Percentiles rank a stretch among this genome's conserved stretches.
These are phyloP conservation scores for Cajanus cajan DNA, from an alignment of 306 rosid genomes.

Conservation along the genomic window DNA sequence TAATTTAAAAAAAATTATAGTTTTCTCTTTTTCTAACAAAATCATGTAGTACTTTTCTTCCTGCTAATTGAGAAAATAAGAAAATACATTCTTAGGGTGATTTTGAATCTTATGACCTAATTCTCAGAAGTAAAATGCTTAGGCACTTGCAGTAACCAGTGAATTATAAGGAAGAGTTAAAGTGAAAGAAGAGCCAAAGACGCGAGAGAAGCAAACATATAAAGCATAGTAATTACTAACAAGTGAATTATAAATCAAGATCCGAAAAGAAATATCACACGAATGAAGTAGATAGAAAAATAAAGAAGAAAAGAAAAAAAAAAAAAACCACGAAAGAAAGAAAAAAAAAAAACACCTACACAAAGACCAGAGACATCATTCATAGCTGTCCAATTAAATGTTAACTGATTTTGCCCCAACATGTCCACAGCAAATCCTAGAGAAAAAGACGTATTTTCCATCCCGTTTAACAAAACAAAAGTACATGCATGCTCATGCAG, in stretches of 20 bases:
- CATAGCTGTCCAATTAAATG: constrained; percentile 17
- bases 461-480: background rate
- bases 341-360: background rate
- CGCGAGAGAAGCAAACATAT: background rate
- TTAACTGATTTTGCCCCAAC: constrained; percentile 18
- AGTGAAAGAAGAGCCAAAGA: background rate
- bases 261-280: background rate
- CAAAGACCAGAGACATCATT: constrained; percentile 18
- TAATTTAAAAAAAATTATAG: no score
- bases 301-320: background rate
- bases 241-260: background rate
- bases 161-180: background rate
- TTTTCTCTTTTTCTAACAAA: no score
- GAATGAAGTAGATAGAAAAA: background rate
- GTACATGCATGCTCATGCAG: background rate
- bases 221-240: background rate
- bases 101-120: background rate
- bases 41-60: no score
- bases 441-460: constrained; percentile 9
- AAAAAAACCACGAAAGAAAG: background rate
- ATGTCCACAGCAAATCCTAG: constrained; percentile 11
- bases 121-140: background rate
- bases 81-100: background rate
- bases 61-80: background rate
- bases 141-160: background rate